Evolutionary conservation across 768 basidiomycete species (phyloP).

Genomic region (Suillus placidus): DNA sequence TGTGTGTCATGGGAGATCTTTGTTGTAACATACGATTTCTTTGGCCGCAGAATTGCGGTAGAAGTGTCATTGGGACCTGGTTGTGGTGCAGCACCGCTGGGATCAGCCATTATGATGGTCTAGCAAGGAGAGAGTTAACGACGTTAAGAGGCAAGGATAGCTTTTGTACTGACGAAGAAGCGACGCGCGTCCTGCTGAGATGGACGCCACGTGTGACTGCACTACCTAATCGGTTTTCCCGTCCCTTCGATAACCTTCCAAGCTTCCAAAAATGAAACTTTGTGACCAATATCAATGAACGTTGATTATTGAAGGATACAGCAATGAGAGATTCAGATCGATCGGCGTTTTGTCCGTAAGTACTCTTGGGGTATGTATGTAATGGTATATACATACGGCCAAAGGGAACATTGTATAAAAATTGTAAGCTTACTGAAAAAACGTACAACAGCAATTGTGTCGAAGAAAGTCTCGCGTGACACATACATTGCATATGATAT

Average conservation of each 20-base stretch:
- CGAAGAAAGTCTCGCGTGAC: neutral
- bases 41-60: conserved; percentile 93
- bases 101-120: conserved; percentile 62
- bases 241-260: conserved; percentile 15
- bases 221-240: conserved; percentile 13
- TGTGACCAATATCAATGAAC: neutral
- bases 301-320: neutral
- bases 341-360: too few relatives aligned
- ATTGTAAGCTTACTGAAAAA: neutral
- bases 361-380: neutral
- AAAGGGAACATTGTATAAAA: neutral
- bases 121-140: conserved; percentile 12
- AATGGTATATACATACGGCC: neutral
- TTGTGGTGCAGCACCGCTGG: conserved; percentile 79
- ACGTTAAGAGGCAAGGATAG: conserved; percentile 14
- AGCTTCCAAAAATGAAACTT: neutral
- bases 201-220: conserved; percentile 16
- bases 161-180: conserved; percentile 11
- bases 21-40: conserved; percentile 84
- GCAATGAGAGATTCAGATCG: neutral
- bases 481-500: neutral
- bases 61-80: conserved; percentile 89
- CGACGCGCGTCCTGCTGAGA: conserved; percentile 36
- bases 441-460: neutral
- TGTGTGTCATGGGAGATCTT: conserved; percentile 19